These are phyloP conservation scores for Volvox carteri DNA, from an alignment of 163 green algal genomes.

Conservation along the genomic window DNA sequence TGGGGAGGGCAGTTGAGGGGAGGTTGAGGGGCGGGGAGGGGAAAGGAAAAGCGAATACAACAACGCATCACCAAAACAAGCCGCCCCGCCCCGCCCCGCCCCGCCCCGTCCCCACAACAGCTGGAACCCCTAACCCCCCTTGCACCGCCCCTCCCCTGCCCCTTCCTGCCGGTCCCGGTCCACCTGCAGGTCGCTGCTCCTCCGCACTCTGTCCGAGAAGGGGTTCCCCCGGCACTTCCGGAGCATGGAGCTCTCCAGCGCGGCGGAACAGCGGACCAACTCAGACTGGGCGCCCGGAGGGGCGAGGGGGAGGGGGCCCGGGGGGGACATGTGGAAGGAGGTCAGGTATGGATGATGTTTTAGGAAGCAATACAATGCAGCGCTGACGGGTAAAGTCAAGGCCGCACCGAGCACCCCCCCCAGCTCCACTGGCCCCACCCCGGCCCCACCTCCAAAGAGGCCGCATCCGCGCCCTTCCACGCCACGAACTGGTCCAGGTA, in stretches of 20 bases:
- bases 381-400: too few relatives aligned
- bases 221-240: slow-evolving; percentile 69
- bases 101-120: not conserved
- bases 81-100: too few relatives aligned
- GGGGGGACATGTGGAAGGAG: too few relatives aligned
- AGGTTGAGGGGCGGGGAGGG: not conserved
- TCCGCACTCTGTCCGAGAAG: slow-evolving; percentile 36
- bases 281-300: not conserved
- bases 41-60: not conserved
- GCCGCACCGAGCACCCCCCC: too few relatives aligned
- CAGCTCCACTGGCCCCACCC: not conserved
- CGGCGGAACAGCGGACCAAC: slow-evolving; percentile 65
- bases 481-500: slow-evolving; percentile 93
- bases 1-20: not conserved
- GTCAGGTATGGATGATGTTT: too few relatives aligned
- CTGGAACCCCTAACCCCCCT: not conserved
- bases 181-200: slow-evolving; percentile 67
- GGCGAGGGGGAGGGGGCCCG: not conserved
- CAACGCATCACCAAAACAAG: too few relatives aligned
- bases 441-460: slow-evolving; percentile 71
- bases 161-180: not conserved
- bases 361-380: too few relatives aligned
- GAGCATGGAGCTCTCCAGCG: slow-evolving; percentile 84
- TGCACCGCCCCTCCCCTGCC: too few relatives aligned
- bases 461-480: slow-evolving; percentile 91